Conservation (phyloP, 2,329 filamentous ascomycete genomes). For the Sphaceloma murrayae region DNA sequence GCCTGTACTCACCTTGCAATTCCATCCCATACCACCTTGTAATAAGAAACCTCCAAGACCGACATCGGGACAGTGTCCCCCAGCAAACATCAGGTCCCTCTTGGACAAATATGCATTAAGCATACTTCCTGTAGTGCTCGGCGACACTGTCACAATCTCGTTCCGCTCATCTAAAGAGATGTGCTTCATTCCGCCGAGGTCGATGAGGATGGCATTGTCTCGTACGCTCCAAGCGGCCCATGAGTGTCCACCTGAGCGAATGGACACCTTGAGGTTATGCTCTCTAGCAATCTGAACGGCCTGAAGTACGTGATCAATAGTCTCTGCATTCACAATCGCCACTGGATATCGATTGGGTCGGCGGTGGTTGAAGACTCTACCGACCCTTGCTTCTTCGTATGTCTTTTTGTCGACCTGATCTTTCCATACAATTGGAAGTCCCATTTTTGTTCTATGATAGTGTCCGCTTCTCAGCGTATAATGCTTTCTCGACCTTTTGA, state of each 20-base stretch:
- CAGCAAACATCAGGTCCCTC: slow-evolving; percentile 41
- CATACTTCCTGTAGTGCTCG: slow-evolving; percentile 40
- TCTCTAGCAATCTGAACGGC: slow-evolving; percentile 30
- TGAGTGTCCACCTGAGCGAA: slow-evolving; percentile 42
- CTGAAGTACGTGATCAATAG: slow-evolving; percentile 29
- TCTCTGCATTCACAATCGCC: slow-evolving; percentile 35
- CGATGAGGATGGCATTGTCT: slow-evolving; percentile 38
- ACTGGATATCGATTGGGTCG: slow-evolving; percentile 33
- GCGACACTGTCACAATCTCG: slow-evolving; percentile 35
- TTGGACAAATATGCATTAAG: slow-evolving; percentile 34
- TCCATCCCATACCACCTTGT: slow-evolving; percentile 52
- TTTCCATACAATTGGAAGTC: slow-evolving; percentile 21
- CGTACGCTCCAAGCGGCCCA: slow-evolving; percentile 44
- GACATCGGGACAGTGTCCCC: slow-evolving; percentile 49
- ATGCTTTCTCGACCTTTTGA: background rate
- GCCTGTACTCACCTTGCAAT: slow-evolving; percentile 37
- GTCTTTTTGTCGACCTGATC: slow-evolving; percentile 15
- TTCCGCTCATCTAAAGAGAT: slow-evolving; percentile 35
- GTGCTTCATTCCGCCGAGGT: slow-evolving; percentile 33
- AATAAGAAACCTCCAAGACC: slow-evolving; percentile 48
- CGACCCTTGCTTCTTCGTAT: slow-evolving; percentile 33
- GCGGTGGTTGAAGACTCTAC: slow-evolving; percentile 40
- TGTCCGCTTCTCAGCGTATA: background rate
- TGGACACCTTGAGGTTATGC: slow-evolving; percentile 33
- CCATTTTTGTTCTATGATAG: slow-evolving; percentile 1